Conservation (phyloP, 495 filamentous ascomycete species). For the Entonaema liquescens region DNA sequence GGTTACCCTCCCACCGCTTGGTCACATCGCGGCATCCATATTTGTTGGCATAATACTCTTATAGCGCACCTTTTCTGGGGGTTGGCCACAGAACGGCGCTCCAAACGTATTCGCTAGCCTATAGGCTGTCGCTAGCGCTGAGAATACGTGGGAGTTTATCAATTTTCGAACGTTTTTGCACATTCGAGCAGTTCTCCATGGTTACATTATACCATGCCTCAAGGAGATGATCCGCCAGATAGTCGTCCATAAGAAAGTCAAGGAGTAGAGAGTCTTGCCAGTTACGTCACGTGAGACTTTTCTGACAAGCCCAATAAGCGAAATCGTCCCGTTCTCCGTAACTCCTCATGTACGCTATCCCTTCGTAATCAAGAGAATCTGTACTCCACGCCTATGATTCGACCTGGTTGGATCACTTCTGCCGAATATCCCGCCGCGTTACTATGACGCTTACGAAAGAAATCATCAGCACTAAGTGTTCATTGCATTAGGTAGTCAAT, state of each 20-base stretch:
- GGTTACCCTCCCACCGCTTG: not conserved
- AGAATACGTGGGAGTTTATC: not conserved
- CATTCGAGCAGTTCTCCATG: not conserved
- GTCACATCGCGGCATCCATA: not conserved
- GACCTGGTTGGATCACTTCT: not conserved
- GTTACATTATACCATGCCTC: not conserved
- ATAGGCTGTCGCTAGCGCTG: not conserved
- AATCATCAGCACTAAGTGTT: not conserved
- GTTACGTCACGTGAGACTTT: not conserved
- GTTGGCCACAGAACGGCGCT: not conserved
- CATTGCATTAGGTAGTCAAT: not conserved
- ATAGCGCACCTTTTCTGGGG: not conserved
- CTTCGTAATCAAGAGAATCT: not conserved
- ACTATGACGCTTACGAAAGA: not conserved
- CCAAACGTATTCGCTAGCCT: not conserved
- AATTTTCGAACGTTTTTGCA: not conserved
- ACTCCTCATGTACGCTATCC: not conserved
- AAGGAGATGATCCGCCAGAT: not conserved
- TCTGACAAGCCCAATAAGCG: not conserved
- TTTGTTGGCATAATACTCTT: not conserved
- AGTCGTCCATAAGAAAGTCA: not conserved
- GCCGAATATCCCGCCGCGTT: not conserved
- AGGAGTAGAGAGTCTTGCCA: not conserved
- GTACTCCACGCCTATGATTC: not conserved
- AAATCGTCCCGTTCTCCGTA: not conserved